These are phyloP conservation scores for Amesomyces nigricolor DNA, from an alignment of 2,329 filamentous ascomycete genomes.

Conservation along the genomic window DNA sequence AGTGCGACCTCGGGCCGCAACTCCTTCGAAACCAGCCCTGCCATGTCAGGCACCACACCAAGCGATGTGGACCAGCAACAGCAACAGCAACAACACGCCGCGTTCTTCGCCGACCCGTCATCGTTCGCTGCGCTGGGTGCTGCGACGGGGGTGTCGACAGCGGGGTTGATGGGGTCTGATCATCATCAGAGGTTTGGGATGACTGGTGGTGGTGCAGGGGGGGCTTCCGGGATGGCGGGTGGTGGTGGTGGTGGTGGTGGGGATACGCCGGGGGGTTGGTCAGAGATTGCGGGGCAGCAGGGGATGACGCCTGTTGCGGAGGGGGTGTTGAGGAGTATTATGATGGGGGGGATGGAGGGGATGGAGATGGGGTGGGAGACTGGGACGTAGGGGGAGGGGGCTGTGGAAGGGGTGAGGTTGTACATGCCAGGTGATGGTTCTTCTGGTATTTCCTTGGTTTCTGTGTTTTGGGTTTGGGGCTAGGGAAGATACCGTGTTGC, in stretches of 20 bases:
- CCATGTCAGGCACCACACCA: conserved; percentile 31
- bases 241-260: conserved; percentile 36
- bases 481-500: conserved; percentile 1
- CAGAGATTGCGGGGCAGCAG: conserved; percentile 36
- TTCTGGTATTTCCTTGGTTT: no score
- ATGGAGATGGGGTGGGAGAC: conserved; percentile 49
- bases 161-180: conserved; percentile 24
- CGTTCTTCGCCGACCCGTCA: conserved; percentile 37
- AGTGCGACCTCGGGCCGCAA: conserved; percentile 35
- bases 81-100: conserved; percentile 28
- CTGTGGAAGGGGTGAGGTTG: no score
- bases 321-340: conserved; percentile 51
- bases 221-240: neutral
- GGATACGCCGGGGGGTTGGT: conserved; percentile 38
- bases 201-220: conserved; percentile 27
- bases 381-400: conserved; percentile 2
- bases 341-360: conserved; percentile 55
- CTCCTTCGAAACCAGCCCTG: conserved; percentile 50
- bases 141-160: conserved; percentile 10
- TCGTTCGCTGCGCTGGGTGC: conserved; percentile 33
- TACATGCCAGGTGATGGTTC: no score
- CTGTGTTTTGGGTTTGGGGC: neutral
- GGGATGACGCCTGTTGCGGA: conserved; percentile 53
- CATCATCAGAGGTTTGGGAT: conserved; percentile 34
- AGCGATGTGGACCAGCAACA: conserved; percentile 33